Conservation (phyloP, 148 eudicot genomes). For the Spergularia marina region DNA sequence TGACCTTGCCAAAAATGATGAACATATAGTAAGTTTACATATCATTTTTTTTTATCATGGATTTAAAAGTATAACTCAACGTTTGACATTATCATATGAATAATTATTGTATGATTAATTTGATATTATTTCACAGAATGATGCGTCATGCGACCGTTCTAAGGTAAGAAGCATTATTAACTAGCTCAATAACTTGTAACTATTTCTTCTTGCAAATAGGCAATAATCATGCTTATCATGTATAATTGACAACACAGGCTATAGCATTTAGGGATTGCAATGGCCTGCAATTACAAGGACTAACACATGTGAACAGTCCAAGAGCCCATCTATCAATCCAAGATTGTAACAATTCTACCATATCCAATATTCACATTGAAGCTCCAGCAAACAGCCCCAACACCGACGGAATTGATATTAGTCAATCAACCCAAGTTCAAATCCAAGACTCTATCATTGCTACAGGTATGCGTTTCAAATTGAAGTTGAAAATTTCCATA, state of each 20-base stretch:
- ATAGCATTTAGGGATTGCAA: not conserved
- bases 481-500: too few species aligned
- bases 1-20: not conserved
- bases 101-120: too few species aligned
- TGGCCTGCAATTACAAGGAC: slow-evolving; percentile 15
- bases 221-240: too few species aligned
- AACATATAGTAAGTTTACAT: not conserved
- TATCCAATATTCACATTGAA: slow-evolving; percentile 19
- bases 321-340: slow-evolving; percentile 15
- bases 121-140: not conserved
- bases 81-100: too few species aligned
- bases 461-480: slow-evolving; percentile 12
- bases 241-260: slow-evolving; percentile 2
- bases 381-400: slow-evolving; percentile 26
- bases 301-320: slow-evolving; percentile 9
- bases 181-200: not conserved
- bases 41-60: too few species aligned
- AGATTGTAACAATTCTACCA: slow-evolving; percentile 9
- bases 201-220: too few species aligned
- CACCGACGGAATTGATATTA: slow-evolving; percentile 28
- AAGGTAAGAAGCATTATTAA: slow-evolving; percentile 3
- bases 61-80: too few species aligned
- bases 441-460: slow-evolving; percentile 10
- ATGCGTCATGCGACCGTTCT: not conserved
- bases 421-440: slow-evolving; percentile 7